phyloP scores from a whole-genome alignment of 2,329 filamentous ascomycete genomes.

The Lasiodiplodia sp. region DNA sequence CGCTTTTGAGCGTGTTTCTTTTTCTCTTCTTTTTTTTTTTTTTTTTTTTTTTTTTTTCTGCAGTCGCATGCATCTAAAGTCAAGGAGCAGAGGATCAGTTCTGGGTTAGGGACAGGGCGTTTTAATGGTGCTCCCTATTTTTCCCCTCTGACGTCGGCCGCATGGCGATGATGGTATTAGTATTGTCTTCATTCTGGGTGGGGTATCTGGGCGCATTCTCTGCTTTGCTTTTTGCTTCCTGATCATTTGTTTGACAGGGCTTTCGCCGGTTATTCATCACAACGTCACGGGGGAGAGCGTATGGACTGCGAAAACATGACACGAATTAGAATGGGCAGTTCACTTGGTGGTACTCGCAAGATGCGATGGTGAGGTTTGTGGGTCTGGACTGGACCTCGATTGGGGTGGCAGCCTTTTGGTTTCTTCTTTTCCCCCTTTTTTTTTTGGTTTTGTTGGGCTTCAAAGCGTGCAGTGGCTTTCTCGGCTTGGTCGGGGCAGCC shows the following conservation, averaged over 20 bases:
- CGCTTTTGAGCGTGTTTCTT: constrained; percentile 29
- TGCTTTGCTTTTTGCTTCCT: constrained; percentile 15
- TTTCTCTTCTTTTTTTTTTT: constrained; percentile 5
- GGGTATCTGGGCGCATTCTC: constrained; percentile 19
- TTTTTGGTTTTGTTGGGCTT: constrained; percentile 15
- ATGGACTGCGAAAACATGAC: constrained; percentile 23
- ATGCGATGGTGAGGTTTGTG: background rate
- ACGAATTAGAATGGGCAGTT: constrained; percentile 22
- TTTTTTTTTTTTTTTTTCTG: background rate
- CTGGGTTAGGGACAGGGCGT: constrained; percentile 18
- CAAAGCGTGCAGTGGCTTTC: constrained; percentile 6
- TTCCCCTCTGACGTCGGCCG: constrained; percentile 4
- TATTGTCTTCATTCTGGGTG: constrained; percentile 6
- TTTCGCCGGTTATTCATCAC: constrained; percentile 2
- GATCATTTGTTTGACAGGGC: constrained; percentile 16
- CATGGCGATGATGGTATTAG: constrained; percentile 18
- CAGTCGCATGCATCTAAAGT: constrained; percentile 28
- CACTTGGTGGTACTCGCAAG: background rate
- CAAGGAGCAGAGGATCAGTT: constrained; percentile 22
- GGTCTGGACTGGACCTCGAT: background rate
- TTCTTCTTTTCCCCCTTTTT: constrained; percentile 5
- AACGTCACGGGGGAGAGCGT: constrained; percentile 8
- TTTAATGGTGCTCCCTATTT: constrained; percentile 12
- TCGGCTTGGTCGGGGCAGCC: constrained; percentile 1
- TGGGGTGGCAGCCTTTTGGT: constrained; percentile 1